phyloP scores from a whole-genome alignment of 805 yeast genomes.

The Metschnikowia cerradonensis region DNA sequence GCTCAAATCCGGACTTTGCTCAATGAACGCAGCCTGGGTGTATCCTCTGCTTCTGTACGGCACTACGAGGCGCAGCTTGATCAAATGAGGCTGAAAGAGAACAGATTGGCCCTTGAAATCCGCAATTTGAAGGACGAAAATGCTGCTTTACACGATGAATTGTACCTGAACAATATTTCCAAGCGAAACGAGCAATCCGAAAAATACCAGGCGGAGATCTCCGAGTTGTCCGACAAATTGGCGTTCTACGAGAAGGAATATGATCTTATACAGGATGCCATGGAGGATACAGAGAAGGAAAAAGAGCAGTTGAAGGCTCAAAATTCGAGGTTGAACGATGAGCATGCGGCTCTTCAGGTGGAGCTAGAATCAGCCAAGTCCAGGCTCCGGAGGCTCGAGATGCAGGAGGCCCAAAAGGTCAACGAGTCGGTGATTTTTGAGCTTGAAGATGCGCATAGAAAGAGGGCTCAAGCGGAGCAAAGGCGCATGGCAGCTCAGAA shows the following conservation, averaged over 20 bases:
- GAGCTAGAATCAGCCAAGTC: constrained; percentile 26
- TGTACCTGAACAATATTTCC: constrained; percentile 17
- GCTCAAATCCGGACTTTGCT: constrained; percentile 22
- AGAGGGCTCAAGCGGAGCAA: constrained; percentile 24
- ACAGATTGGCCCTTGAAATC: constrained; percentile 16
- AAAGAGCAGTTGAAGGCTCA: constrained; percentile 19
- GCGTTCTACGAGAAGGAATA: constrained; percentile 28
- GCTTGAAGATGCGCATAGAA: constrained; percentile 20
- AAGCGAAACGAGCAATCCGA: constrained; percentile 8
- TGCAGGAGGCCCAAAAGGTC: constrained; percentile 15
- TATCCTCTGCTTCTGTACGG: constrained; percentile 13
- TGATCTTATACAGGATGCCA: constrained; percentile 21
- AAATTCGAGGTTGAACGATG: constrained; percentile 14
- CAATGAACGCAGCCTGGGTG: constrained; percentile 15
- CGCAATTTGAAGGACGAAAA: constrained; percentile 24
- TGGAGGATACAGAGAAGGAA: constrained; percentile 23
- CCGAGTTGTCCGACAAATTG: constrained; percentile 25
- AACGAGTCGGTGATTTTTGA: constrained; percentile 20
- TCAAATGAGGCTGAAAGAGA: constrained; percentile 19
- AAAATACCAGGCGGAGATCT: constrained; percentile 7
- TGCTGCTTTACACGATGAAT: constrained; percentile 25
- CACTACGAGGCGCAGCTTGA: constrained; percentile 26
- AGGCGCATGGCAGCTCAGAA: constrained; percentile 24
- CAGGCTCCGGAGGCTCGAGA: constrained; percentile 13
- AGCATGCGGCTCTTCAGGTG: constrained; percentile 20